These are phyloP conservation scores for Knoxia roxburghii DNA, from an alignment of 257 asterid genomes.

Conservation along the genomic window DNA sequence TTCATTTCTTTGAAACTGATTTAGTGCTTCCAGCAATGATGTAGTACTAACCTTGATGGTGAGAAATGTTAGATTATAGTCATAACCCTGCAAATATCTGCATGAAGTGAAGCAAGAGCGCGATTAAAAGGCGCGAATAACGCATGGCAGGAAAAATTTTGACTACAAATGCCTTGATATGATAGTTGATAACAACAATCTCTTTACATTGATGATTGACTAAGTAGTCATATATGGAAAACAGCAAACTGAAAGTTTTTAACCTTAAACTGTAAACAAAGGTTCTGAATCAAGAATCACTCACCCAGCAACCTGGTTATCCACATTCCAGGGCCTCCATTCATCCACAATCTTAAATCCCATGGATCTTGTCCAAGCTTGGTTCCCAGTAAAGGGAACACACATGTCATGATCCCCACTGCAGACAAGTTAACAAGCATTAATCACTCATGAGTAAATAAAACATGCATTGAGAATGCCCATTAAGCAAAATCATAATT, in stretches of 20 bases:
- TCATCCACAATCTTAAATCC: conserved; percentile 66
- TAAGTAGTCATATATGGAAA: not conserved
- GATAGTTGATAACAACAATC: not conserved
- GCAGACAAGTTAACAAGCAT: conserved; percentile 15
- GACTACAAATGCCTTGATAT: too few relatives aligned
- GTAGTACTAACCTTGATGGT: conserved; percentile 61
- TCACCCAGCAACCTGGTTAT: conserved; percentile 76
- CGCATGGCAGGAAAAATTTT: not conserved
- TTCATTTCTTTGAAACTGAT: not conserved
- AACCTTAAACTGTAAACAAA: not conserved
- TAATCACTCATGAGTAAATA: not conserved
- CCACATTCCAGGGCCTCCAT: conserved; percentile 83
- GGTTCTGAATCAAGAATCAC: not conserved
- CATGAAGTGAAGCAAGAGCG: conserved; percentile 8
- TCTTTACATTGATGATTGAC: not conserved
- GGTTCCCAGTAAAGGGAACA: conserved; percentile 81
- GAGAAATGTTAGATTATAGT: conserved; percentile 67
- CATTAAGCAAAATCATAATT: too few relatives aligned
- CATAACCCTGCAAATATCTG: conserved; percentile 81
- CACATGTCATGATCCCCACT: conserved; percentile 99
- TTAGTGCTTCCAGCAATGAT: not conserved
- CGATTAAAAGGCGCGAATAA: not conserved
- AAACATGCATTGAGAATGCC: not conserved
- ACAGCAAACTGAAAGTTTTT: not conserved
- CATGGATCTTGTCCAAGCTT: conserved; percentile 83